These are phyloP conservation scores for Dipodascopsis uninucleata DNA, from an alignment of 805 yeast genomes.

Conservation along the genomic window DNA sequence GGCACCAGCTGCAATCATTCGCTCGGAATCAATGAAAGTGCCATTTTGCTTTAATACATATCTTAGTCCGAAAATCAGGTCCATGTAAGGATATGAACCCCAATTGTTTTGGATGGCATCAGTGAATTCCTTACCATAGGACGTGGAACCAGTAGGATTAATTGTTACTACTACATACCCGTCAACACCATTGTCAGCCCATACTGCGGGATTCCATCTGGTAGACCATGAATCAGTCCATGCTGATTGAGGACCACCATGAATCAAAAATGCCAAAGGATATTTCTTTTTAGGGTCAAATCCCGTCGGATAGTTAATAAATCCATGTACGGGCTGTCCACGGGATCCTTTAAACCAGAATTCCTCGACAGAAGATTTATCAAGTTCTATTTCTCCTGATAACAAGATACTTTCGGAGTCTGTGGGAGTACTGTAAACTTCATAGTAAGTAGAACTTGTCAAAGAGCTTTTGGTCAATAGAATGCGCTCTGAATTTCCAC, in stretches of 20 bases:
- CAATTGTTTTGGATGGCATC: slow-evolving; percentile 30
- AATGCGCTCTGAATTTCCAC: slow-evolving; percentile 8
- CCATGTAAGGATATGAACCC: slow-evolving; percentile 33
- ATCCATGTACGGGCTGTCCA: slow-evolving; percentile 28
- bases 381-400: no score
- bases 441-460: slow-evolving; percentile 23
- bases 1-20: slow-evolving; percentile 33
- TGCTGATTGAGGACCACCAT: slow-evolving; percentile 34
- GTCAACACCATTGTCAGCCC: slow-evolving; percentile 29
- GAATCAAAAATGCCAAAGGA: slow-evolving; percentile 31
- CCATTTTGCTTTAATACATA: slow-evolving; percentile 17
- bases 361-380: slow-evolving; percentile 23
- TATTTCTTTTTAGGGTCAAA: slow-evolving; percentile 27
- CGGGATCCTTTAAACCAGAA: slow-evolving; percentile 31
- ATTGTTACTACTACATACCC: slow-evolving; percentile 30
- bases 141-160: slow-evolving; percentile 33
- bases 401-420: slow-evolving; percentile 6
- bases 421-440: slow-evolving; percentile 10
- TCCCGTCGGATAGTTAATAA: slow-evolving; percentile 25
- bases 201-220: slow-evolving; percentile 33
- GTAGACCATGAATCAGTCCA: slow-evolving; percentile 31
- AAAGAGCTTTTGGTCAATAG: slow-evolving; percentile 15
- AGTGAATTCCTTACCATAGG: slow-evolving; percentile 32
- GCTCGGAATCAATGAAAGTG: slow-evolving; percentile 27
- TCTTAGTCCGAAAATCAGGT: slow-evolving; percentile 29